These are phyloP conservation scores for Rosa hybrid DNA, from an alignment of 331 rosid genomes.

Conservation along the genomic window DNA sequence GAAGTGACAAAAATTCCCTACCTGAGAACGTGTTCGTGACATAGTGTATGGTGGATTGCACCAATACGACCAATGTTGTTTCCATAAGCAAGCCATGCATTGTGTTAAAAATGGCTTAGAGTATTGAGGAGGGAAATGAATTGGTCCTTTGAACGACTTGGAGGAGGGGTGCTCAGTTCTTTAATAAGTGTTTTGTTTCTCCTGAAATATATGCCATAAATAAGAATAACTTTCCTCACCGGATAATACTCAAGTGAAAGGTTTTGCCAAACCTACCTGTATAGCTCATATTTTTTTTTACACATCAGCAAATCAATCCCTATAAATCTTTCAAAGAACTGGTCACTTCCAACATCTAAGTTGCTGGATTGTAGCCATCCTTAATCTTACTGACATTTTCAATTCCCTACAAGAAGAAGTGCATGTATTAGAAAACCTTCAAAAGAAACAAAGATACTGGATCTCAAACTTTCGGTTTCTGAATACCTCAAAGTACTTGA, in stretches of 20 bases:
- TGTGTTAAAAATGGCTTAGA: no score
- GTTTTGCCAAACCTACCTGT: constrained; percentile 44
- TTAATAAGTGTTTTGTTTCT: constrained; percentile 60
- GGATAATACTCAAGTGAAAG: not conserved
- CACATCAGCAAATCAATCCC: constrained; percentile 54
- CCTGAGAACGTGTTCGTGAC: no score
- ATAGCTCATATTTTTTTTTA: constrained; percentile 44
- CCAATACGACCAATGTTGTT: no score
- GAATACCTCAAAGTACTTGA: constrained; percentile 62
- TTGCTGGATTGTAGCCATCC: constrained; percentile 66
- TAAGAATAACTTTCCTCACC: not conserved
- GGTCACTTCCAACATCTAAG: constrained; percentile 76
- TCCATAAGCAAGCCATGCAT: no score
- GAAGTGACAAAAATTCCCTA: no score
- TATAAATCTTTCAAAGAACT: constrained; percentile 48
- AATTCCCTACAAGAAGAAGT: constrained; percentile 41
- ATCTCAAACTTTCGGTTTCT: not conserved
- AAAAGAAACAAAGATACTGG: not conserved
- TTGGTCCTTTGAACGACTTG: no score
- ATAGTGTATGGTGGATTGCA: no score
- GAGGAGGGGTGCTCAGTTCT: no score
- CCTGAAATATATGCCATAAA: constrained; percentile 37
- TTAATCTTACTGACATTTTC: constrained; percentile 49
- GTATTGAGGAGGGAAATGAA: no score
- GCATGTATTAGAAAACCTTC: constrained; percentile 11